These are phyloP conservation scores for Alternaria brassicicola DNA, from an alignment of 2,329 filamentous ascomycete species.

Conservation along the genomic window DNA sequence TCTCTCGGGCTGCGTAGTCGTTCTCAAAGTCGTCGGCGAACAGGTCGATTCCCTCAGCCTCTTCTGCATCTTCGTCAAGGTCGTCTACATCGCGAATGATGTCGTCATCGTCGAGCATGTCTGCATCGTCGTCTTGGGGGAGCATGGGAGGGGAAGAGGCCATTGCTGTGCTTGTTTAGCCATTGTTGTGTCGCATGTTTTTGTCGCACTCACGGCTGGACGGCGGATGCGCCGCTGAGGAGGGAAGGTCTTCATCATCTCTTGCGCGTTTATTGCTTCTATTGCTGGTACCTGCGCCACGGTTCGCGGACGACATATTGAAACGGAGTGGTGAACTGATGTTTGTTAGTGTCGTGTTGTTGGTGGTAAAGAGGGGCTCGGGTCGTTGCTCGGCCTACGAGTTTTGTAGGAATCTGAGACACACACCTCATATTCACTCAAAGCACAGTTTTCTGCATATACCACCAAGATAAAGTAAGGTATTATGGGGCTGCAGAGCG, in stretches of 20 bases:
- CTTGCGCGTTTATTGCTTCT: constrained; percentile 70
- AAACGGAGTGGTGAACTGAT: constrained; percentile 78
- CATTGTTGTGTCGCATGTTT: constrained; percentile 6
- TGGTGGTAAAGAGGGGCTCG: constrained; percentile 27
- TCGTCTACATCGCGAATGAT: constrained; percentile 69
- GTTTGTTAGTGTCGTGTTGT: constrained; percentile 25
- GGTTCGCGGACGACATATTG: constrained; percentile 83
- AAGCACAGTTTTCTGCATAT: constrained; percentile 4
- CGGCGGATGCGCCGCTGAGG: constrained; percentile 63
- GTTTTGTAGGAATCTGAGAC: background rate
- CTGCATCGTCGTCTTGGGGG: constrained; percentile 71
- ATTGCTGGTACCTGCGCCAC: constrained; percentile 63
- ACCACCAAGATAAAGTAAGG: background rate
- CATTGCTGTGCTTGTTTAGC: constrained; percentile 52
- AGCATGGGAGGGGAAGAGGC: constrained; percentile 69
- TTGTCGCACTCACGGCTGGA: constrained; percentile 64
- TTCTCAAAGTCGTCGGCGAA: constrained; percentile 73
- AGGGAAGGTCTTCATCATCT: constrained; percentile 66
- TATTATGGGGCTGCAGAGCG: constrained; percentile 4
- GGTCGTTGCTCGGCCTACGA: constrained; percentile 11
- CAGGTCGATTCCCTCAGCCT: constrained; percentile 72
- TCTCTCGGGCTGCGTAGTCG: constrained; percentile 62
- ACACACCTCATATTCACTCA: constrained; percentile 32
- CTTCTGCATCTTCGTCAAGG: constrained; percentile 71
- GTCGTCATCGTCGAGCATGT: constrained; percentile 72